Evolutionary conservation across 2,329 filamentous ascomycete genomes (phyloP).

Genomic region (Aureobasidium subglaciale): DNA sequence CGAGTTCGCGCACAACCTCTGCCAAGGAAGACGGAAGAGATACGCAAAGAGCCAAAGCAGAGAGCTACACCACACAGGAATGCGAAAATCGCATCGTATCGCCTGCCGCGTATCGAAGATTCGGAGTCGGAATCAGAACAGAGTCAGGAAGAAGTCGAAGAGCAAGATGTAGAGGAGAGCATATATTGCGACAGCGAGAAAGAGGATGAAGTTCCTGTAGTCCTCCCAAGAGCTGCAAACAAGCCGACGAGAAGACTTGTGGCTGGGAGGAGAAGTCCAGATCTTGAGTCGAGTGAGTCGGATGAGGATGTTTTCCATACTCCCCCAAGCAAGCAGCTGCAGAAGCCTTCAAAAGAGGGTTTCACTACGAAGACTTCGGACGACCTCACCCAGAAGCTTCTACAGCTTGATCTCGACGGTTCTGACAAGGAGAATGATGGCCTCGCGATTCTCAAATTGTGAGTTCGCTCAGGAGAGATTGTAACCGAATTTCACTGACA

Average conservation of each 20-base stretch:
- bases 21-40: not conserved
- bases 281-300: not conserved
- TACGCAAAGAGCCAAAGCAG: not conserved
- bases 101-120: not conserved
- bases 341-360: not conserved
- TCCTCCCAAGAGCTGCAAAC: not conserved
- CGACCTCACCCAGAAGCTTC: slow-evolving; percentile 4
- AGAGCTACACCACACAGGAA: slow-evolving; percentile 8
- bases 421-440: slow-evolving; percentile 28
- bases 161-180: slow-evolving; percentile 28
- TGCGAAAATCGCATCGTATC: not conserved
- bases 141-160: slow-evolving; percentile 18
- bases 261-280: slow-evolving; percentile 1
- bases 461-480: not conserved
- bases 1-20: not conserved
- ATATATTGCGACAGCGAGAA: slow-evolving; percentile 27
- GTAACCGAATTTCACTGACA: not conserved
- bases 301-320: slow-evolving; percentile 9
- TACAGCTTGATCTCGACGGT: not conserved
- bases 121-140: not conserved
- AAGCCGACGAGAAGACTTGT: not conserved
- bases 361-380: not conserved
- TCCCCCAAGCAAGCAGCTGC: not conserved
- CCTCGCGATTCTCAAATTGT: slow-evolving; percentile 22
- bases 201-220: not conserved